Base-by-base conservation (phyloP, 352 stramenopile species). In the Peronospora tabacina region DNA sequence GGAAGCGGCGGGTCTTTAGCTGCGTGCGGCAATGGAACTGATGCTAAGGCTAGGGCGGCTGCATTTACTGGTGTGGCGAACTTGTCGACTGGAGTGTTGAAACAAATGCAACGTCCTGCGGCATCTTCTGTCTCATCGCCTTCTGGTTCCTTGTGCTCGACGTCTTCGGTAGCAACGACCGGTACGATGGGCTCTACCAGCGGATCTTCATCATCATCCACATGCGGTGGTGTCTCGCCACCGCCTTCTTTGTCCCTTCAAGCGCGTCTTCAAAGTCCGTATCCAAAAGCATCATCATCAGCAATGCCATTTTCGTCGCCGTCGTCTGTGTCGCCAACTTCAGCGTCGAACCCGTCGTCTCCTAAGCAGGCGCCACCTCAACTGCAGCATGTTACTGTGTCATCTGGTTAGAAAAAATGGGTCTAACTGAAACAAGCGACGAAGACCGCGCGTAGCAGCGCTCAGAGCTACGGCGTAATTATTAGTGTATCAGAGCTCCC, bases 311-410 rank as follows among this genome's bases (percentile, higher is more conserved):
- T 78, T 13, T 54, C 65, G 19, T 74, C 71, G 32, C 52, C 72
- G 5, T 73, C 63, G 5, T 60, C 68, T 11, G 66, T 61, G 22
- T 68, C 71, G 13, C 54, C 68, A 10, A 54, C 60, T 38, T 69
- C 60, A 29, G 49, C 62, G 30, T 68, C 70, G 5, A 65, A 63
- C 10, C 55, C 70, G 24, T 77, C 72, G 32, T 79, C 75, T 0
- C 53, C 73, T 1, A 69, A 84, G 33, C 58, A 66, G 20, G 33
- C 70, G 26, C 74, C 73, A 7, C 70, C 67, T 33, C 64, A 68
- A 11, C 52, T 88, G 58, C 77, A 86, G 43, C 77, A 85, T 44
- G 63, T 86, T 34, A 85, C 77, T 0, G 77, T 85, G 42, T 82
- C 72, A 12, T 88, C 77, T 16, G 77, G 72, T 28, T 88, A 70